phyloP scores from a whole-genome alignment of 148 eudicot species.

The Chenopodium quinoa region DNA sequence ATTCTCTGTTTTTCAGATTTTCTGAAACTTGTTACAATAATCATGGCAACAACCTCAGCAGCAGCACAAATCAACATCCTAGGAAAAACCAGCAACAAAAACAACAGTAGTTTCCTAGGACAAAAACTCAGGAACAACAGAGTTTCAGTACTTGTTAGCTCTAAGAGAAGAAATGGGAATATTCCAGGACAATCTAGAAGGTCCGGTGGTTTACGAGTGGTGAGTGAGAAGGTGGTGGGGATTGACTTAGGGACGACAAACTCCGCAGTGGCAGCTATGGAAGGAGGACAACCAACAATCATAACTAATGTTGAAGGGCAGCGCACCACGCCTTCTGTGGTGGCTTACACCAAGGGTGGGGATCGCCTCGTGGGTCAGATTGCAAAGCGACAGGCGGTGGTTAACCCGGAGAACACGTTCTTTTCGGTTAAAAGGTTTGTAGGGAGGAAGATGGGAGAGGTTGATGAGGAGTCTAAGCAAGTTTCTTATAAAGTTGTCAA shows the following conservation, averaged over 20 bases:
- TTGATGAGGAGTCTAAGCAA: conserved; percentile 70
- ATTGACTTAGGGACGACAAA: conserved; percentile 72
- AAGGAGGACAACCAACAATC: conserved; percentile 72
- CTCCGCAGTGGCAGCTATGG: conserved; percentile 81
- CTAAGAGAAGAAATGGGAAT: not conserved
- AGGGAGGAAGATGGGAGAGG: conserved; percentile 49
- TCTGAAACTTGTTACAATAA: not conserved
- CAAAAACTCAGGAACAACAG: conserved; percentile 15
- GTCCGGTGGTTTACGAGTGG: conserved; percentile 33
- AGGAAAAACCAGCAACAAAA: conserved; percentile 11
- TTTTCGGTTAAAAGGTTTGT: conserved; percentile 44
- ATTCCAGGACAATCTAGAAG: not conserved
- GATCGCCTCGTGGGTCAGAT: conserved; percentile 63
- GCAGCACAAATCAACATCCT: conserved; percentile 31
- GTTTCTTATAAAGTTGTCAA: conserved; percentile 62
- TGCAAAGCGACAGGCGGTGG: conserved; percentile 50
- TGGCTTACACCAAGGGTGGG: conserved; percentile 57
- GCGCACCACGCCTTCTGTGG: conserved; percentile 72
- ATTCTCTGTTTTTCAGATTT: not conserved
- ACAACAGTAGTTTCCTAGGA: conserved; percentile 8
- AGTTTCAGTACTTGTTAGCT: not conserved
- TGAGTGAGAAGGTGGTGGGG: conserved; percentile 66
- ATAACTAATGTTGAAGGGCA: conserved; percentile 62
- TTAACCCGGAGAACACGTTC: conserved; percentile 47
- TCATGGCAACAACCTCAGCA: conserved; percentile 24